Percentiles rank a stretch among this genome's conserved stretches.
Conservation (phyloP, 257 asterid species). For the Verbascum thapsus region DNA sequence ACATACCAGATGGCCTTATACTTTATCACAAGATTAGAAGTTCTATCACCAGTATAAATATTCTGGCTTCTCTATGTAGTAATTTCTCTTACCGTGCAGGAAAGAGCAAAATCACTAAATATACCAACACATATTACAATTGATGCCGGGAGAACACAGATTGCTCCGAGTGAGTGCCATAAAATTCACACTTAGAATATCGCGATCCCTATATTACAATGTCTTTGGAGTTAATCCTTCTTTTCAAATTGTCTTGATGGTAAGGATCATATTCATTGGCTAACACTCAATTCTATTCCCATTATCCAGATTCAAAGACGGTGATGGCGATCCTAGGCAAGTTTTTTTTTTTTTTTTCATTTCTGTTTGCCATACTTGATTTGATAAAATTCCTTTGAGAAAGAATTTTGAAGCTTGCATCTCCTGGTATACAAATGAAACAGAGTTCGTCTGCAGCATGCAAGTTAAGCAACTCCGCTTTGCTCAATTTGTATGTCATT, state of each 20-base stretch:
- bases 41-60: no score
- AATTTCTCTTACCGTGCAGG: conserved; percentile 46
- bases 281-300: conserved; percentile 29
- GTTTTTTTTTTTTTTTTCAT: conserved; percentile 32
- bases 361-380: no score
- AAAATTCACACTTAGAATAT: conserved; percentile 6
- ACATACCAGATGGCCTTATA: conserved; percentile 3
- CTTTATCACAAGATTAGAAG: neutral
- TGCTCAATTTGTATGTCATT: no score
- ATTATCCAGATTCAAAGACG: conserved; percentile 85
- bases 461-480: no score
- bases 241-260: neutral
- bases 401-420: neutral
- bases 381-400: neutral
- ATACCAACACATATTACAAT: conserved; percentile 79
- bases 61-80: no score
- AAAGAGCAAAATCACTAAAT: conserved; percentile 72
- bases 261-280: conserved; percentile 21
- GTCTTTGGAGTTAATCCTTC: no score
- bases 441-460: neutral
- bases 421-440: neutral
- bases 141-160: conserved; percentile 98
- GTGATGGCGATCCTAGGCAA: conserved; percentile 95
- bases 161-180: conserved; percentile 85
- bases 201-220: neutral